Percentiles rank a stretch among this genome's conserved stretches.
phyloP scores from a whole-genome alignment of 192 early-diverging fungal species.

The Coemansia sp. region DNA sequence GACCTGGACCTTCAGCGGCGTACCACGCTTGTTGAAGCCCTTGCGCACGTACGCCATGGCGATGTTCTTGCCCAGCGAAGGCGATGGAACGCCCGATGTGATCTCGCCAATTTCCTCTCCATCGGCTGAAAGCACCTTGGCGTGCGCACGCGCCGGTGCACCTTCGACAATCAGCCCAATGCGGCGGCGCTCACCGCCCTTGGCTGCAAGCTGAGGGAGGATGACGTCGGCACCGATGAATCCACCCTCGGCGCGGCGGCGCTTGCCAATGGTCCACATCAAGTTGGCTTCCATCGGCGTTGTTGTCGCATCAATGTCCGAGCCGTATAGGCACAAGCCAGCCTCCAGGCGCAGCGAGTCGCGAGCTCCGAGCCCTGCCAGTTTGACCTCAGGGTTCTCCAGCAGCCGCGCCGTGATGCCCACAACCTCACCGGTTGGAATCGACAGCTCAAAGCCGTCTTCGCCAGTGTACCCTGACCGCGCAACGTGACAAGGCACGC shows the following conservation, averaged over 20 bases:
- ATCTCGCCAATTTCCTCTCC: constrained; percentile 73
- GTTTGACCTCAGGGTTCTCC: constrained; percentile 68
- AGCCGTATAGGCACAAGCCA: constrained; percentile 94
- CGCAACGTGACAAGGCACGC: constrained; percentile 81
- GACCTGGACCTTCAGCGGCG: constrained; percentile 88
- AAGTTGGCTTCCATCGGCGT: constrained; percentile 92
- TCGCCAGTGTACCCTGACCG: constrained; percentile 99
- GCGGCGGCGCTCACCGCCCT: constrained; percentile 72
- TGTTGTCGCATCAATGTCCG: constrained; percentile 89
- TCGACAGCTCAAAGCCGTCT: constrained; percentile 98
- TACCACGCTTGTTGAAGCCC: constrained; percentile 88
- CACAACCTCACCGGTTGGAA: constrained; percentile 70
- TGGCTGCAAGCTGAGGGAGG: constrained; percentile 77
- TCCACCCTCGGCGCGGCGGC: constrained; percentile 81
- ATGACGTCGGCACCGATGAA: constrained; percentile 89
- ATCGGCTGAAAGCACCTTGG: constrained; percentile 63
- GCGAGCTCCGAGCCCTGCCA: constrained; percentile 94
- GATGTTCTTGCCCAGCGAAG: constrained; percentile 90
- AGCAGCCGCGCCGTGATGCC: constrained; percentile 68
- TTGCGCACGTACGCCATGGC: constrained; percentile 95
- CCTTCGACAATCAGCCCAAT: constrained; percentile 89
- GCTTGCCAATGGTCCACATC: constrained; percentile 94
- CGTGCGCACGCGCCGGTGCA: constrained; percentile 82
- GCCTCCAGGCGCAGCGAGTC: constrained; percentile 95
- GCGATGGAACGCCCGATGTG: constrained; percentile 91